phyloP scores from a whole-genome alignment of 2,329 filamentous ascomycete species.

The Ampelomyces quisqualis region DNA sequence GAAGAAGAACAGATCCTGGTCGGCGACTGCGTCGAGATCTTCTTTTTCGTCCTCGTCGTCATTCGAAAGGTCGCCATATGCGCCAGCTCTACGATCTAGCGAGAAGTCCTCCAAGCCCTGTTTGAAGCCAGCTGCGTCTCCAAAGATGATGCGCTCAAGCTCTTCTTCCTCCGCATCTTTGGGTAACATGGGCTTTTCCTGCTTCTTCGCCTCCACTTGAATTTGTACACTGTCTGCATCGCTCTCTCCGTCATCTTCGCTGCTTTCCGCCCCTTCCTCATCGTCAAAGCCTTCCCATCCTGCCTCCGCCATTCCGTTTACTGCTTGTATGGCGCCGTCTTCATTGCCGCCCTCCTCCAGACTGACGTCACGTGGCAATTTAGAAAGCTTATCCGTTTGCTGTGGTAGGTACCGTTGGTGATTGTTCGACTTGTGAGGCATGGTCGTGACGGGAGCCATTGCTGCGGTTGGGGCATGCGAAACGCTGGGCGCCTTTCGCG shows the following conservation, averaged over 20 bases:
- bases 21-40: slow-evolving; percentile 65
- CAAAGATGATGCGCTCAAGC: slow-evolving; percentile 84
- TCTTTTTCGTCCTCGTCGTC: slow-evolving; percentile 51
- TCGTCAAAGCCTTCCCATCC: slow-evolving; percentile 33
- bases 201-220: slow-evolving; percentile 21
- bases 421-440: slow-evolving; percentile 22
- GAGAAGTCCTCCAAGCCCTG: slow-evolving; percentile 66
- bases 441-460: slow-evolving; percentile 35
- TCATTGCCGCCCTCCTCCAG: slow-evolving; percentile 27
- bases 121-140: slow-evolving; percentile 79
- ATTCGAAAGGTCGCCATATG: slow-evolving; percentile 33
- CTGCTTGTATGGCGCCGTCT: slow-evolving; percentile 23
- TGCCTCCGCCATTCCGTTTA: slow-evolving; percentile 17
- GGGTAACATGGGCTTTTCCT: slow-evolving; percentile 46
- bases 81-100: slow-evolving; percentile 43
- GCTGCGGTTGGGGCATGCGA: slow-evolving; percentile 13
- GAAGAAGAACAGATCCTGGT: slow-evolving; percentile 83
- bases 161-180: slow-evolving; percentile 84
- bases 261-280: slow-evolving; percentile 9
- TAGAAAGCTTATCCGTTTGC: slow-evolving; percentile 11
- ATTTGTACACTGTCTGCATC: slow-evolving; percentile 26
- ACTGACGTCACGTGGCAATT: slow-evolving; percentile 20
- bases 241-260: slow-evolving; percentile 13
- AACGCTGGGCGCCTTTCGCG: slow-evolving; percentile 7
- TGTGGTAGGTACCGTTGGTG: slow-evolving; percentile 25